Conservation (phyloP, 108 stramenopile species). For the Stephanodiscus minutulus region DNA sequence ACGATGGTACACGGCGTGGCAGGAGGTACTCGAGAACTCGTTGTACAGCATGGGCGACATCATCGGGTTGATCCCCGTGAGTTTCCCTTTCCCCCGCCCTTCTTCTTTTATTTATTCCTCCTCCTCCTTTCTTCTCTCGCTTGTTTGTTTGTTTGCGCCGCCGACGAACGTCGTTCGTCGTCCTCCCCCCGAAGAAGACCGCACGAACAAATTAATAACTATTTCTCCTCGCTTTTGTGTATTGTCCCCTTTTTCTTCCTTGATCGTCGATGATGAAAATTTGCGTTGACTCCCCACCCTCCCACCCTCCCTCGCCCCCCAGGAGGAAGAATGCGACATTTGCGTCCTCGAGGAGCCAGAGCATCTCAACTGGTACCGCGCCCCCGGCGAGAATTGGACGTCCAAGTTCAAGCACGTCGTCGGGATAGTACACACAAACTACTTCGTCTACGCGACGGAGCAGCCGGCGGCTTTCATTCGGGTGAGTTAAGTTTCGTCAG, state of each 20-base stretch:
- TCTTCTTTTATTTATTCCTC: conserved; percentile 2
- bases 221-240: too few species aligned
- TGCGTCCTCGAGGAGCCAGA: conserved; percentile 94
- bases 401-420: conserved; percentile 91
- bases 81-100: not conserved
- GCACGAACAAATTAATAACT: too few species aligned
- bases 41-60: conserved; percentile 75
- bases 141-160: too few species aligned
- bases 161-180: too few species aligned
- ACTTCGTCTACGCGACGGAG: conserved; percentile 83
- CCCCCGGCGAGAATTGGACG: conserved; percentile 75
- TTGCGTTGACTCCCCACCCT: not conserved
- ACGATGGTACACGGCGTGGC: conserved; percentile 58
- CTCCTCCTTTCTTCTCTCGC: not conserved
- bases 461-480: conserved; percentile 81
- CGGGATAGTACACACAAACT: conserved; percentile 92
- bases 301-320: not conserved
- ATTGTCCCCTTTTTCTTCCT: not conserved
- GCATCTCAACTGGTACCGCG: conserved; percentile 90
- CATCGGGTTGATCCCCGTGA: conserved; percentile 62
- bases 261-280: not conserved
- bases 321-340: conserved; percentile 78
- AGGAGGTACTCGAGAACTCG: conserved; percentile 50
- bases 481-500: conserved; percentile 34
- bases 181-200: too few species aligned